A percentile compares a stretch with the other conserved stretches of the same genome.
These are phyloP conservation scores for Cubamyces sp. DNA, from an alignment of 768 basidiomycete species.

Conservation along the genomic window DNA sequence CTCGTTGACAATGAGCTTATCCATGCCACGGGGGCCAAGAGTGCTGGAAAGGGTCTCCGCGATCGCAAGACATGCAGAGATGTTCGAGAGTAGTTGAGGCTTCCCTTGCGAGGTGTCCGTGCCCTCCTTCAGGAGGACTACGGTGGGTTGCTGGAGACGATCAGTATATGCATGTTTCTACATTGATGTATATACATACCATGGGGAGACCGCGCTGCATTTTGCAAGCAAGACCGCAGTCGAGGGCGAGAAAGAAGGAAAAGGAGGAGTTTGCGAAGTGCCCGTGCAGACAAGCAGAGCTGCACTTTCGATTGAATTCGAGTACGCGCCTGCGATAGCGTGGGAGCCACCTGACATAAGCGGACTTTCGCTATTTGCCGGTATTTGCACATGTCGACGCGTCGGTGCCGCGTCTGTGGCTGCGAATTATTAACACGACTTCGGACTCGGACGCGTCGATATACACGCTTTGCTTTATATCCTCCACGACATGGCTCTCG, in stretches of 20 bases:
- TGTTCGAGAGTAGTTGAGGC: conserved; percentile 91
- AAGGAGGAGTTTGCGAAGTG: neutral
- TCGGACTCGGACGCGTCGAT: conserved; percentile 17
- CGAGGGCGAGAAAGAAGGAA: conserved; percentile 1
- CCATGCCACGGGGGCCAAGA: conserved; percentile 98
- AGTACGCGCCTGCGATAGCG: conserved; percentile 10
- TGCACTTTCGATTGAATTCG: conserved; percentile 20
- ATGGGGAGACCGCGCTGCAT: conserved; percentile 88
- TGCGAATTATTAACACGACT: conserved; percentile 22
- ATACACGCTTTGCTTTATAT: neutral
- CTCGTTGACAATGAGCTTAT: conserved; percentile 93
- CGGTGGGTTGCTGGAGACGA: conserved; percentile 84
- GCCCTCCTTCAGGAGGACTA: conserved; percentile 94
- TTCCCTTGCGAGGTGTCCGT: conserved; percentile 96
- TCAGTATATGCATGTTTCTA: neutral
- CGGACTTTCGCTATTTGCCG: conserved; percentile 1
- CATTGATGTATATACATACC: conserved; percentile 46
- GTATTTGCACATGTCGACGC: conserved; percentile 24
- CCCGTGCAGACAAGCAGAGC: neutral
- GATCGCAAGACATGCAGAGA: conserved; percentile 94
- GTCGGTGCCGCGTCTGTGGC: conserved; percentile 31
- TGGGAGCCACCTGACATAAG: conserved; percentile 12
- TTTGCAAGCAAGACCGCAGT: conserved; percentile 32
- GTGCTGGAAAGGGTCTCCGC: conserved; percentile 90
- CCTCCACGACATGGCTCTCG: conserved; percentile 22